These are phyloP conservation scores for Hansenula sp. DNA, from an alignment of 1,139 yeast species.

Conservation along the genomic window DNA sequence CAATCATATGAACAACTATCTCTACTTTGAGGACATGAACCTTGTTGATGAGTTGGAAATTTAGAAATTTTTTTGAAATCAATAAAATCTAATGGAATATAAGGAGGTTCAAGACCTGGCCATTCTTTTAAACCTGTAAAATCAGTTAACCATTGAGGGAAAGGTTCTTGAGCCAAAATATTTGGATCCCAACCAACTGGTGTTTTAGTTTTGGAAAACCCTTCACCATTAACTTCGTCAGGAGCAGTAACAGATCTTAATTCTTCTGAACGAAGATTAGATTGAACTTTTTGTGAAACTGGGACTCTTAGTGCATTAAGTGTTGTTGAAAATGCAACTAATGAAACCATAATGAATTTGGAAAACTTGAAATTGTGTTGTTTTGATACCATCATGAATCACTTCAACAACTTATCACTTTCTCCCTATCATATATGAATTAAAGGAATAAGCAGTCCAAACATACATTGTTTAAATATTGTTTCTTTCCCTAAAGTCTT, in stretches of 20 bases:
- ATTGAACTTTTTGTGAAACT: constrained; percentile 3
- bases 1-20: constrained; percentile 83
- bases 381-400: too few species aligned
- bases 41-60: constrained; percentile 50
- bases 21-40: constrained; percentile 52
- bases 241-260: not conserved
- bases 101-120: constrained; percentile 89
- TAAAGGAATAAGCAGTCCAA: too few species aligned
- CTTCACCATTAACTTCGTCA: not conserved
- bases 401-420: too few species aligned
- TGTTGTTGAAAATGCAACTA: not conserved
- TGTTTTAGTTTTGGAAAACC: constrained; percentile 4
- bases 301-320: not conserved
- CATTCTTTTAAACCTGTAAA: constrained; percentile 71
- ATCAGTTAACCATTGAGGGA: constrained; percentile 76
- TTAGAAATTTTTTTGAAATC: constrained; percentile 49
- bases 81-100: constrained; percentile 73
- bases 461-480: too few species aligned
- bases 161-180: constrained; percentile 36
- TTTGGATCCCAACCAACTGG: constrained; percentile 25
- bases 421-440: too few species aligned
- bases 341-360: not conserved
- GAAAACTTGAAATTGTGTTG: not conserved
- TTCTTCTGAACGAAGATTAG: not conserved
- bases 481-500: too few species aligned